Evolutionary conservation across 2,329 filamentous ascomycete species (phyloP), one percentile per base, ranked within the genome.

Genomic region (Byssochlamys sp.): DNA sequence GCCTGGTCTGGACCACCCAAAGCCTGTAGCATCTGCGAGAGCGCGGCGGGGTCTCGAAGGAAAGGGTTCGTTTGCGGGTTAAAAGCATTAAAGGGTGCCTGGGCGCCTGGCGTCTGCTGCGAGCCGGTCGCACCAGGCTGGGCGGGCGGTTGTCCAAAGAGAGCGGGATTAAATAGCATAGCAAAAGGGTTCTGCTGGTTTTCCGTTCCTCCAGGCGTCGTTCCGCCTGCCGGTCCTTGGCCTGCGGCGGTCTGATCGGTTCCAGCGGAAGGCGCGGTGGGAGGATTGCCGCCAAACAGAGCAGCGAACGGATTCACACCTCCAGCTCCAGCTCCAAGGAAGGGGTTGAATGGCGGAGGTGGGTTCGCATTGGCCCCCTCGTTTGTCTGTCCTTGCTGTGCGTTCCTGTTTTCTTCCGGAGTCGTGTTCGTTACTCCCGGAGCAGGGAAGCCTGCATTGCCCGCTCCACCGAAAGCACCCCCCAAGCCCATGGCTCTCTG

Each of bases 401-500:
- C 56, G 49, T 63, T 65, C 31, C 68, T 66, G 65, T 75, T 70
- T 60, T 78, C 79, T n/a, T 77, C 73, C 1, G 84, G 86, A 2
- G 91, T 95, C 29, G 85, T 95, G 72, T 96, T 91, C 35, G 92
- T 97, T 24, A 88, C 86, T 7, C 94, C 94, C 1, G 94, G 94
- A 54, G 92, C 92, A 11, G 94, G 91, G 70, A 99, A 97, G 4
- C 84, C 79, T 50, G 69, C 66, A 49, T 75, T 77, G 58, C 73
- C 77, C 56, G 75, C 79, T 54, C 77, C 78, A 57, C 80, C 54
- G 25, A 56, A 55, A 26, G 24, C 82, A 24, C 39, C 39, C 51
- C 78, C 81, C 75, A 87, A 80, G 27, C 75, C 75, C 77, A 86
- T 83, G 58, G 75, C 74, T 59, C 88, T 81, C 69, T 91, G 88